Percentiles rank a stretch among this genome's conserved stretches.
Conservation (phyloP, 148 eudicot genomes). For the Amaranthus cruentus region DNA sequence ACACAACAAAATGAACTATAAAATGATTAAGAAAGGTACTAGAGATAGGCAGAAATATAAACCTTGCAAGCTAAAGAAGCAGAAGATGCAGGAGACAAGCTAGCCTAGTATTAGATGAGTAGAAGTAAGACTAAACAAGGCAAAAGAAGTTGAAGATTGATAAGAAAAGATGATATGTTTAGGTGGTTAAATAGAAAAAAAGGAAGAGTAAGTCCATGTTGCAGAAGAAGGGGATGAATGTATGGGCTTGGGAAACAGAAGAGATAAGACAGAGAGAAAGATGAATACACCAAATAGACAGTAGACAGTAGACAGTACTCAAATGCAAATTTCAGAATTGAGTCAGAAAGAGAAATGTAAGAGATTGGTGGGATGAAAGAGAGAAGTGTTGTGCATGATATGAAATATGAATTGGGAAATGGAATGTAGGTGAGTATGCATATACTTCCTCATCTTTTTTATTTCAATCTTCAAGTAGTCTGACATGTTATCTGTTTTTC, state of each 20-base stretch:
- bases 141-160: not conserved
- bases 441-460: not conserved
- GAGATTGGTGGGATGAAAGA: slow-evolving; percentile 16
- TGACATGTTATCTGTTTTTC: slow-evolving; percentile 16
- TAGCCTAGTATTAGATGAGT: not conserved
- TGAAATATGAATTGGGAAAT: slow-evolving; percentile 26
- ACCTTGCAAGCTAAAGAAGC: slow-evolving; percentile 1
- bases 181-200: not conserved
- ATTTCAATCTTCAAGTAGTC: not conserved
- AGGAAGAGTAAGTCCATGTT: not conserved
- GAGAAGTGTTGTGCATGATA: slow-evolving; percentile 1
- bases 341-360: not conserved
- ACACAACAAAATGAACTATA: not conserved
- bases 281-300: not conserved
- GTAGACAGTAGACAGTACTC: not conserved
- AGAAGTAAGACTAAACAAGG: not conserved
- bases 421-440: not conserved
- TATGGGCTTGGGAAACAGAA: slow-evolving; percentile 75
- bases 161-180: not conserved
- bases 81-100: not conserved
- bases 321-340: not conserved
- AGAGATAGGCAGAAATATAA: not conserved
- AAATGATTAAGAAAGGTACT: not conserved
- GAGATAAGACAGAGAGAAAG: slow-evolving; percentile 53
- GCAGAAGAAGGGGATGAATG: slow-evolving; percentile 30